Percentiles rank a stretch among this genome's conserved stretches.
These are phyloP conservation scores for Schizopora paradoxa DNA, from an alignment of 1,284 basidiomycete genomes.

Conservation along the genomic window DNA sequence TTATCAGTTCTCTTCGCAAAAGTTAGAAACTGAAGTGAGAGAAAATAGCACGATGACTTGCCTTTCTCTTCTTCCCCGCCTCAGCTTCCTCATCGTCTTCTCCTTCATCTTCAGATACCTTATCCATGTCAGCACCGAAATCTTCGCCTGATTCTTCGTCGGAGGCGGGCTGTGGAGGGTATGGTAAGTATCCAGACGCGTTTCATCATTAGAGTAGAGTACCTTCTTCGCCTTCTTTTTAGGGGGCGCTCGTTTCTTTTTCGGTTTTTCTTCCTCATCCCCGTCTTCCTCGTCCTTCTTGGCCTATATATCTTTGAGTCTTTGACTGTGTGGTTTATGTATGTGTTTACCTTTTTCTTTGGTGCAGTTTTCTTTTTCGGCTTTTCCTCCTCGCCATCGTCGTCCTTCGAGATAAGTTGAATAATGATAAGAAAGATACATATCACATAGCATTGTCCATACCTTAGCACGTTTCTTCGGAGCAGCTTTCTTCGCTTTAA, in stretches of 20 bases:
- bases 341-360: conserved; percentile 18
- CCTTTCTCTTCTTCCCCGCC: conserved; percentile 44
- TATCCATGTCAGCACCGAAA: conserved; percentile 15
- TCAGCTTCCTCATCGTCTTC: conserved; percentile 30
- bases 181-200: neutral
- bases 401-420: conserved; percentile 23
- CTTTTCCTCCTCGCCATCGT: conserved; percentile 34
- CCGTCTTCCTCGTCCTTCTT: conserved; percentile 15
- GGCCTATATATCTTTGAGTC: conserved; percentile 6
- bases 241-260: conserved; percentile 28
- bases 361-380: conserved; percentile 32
- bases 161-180: neutral
- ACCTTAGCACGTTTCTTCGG: conserved; percentile 34
- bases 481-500: conserved; percentile 28
- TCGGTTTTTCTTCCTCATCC: conserved; percentile 30
- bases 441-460: conserved; percentile 6
- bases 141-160: conserved; percentile 16
- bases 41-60: too few relatives aligned
- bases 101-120: conserved; percentile 15
- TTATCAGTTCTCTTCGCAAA: neutral
- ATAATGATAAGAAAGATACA: neutral
- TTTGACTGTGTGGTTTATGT: conserved; percentile 16
- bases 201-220: neutral
- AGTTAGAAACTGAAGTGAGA: neutral
- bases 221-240: conserved; percentile 25